These are phyloP conservation scores for Phialophora expanda DNA, from an alignment of 2,329 filamentous ascomycete genomes.

Conservation along the genomic window DNA sequence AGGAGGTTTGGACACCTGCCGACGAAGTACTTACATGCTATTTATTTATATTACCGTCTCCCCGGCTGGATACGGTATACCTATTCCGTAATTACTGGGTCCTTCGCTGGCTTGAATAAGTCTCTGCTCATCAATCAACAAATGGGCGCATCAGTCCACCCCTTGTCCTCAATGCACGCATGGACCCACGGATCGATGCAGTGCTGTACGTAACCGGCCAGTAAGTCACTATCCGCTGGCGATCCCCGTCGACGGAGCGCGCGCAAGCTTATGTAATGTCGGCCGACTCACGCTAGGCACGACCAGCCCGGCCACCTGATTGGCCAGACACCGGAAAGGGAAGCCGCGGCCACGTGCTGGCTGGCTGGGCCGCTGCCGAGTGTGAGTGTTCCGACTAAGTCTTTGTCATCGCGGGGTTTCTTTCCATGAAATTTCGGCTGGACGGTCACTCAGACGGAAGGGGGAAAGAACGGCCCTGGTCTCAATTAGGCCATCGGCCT, in stretches of 20 bases:
- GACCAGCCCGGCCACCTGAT: neutral
- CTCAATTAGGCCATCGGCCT: too few relatives aligned
- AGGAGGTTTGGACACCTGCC: neutral
- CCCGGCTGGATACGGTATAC: too few relatives aligned
- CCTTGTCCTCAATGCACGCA: neutral
- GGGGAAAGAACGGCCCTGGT: too few relatives aligned
- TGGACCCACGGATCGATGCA: neutral
- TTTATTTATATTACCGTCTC: neutral
- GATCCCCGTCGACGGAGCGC: neutral
- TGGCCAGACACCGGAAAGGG: conserved; percentile 13
- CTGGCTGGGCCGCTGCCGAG: neutral
- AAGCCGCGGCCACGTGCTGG: conserved; percentile 11
- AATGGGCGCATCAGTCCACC: neutral
- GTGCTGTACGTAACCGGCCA: neutral
- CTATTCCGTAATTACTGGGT: too few relatives aligned
- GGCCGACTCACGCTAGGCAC: conserved; percentile 1
- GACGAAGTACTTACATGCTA: neutral
- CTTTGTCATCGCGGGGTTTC: conserved; percentile 7
- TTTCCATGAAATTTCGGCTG: too few relatives aligned
- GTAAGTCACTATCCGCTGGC: neutral
- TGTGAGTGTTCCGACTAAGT: neutral
- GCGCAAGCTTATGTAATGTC: conserved; percentile 17
- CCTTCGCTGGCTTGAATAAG: neutral
- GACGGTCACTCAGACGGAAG: too few relatives aligned
- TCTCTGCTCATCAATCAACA: neutral